Evolutionary conservation across 1,284 basidiomycete species (phyloP).

Genomic region (Ganoderma lucidum): DNA sequence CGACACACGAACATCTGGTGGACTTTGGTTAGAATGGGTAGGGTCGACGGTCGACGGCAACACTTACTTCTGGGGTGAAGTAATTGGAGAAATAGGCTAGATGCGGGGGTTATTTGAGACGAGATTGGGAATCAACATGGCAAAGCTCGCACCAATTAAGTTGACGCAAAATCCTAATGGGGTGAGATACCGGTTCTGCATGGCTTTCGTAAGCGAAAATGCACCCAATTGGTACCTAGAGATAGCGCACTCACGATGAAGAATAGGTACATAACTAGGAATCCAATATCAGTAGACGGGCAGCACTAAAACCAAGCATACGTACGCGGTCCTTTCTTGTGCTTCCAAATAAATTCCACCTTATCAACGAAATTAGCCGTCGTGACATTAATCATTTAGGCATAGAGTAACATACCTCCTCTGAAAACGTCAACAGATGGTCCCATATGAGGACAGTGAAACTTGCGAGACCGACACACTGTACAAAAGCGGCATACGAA

Average conservation of each 20-base stretch:
- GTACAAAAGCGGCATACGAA: background rate
- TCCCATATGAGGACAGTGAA: slow-evolving; percentile 58
- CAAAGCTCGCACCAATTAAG: slow-evolving; percentile 47
- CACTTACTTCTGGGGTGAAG: slow-evolving; percentile 51
- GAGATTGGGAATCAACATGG: background rate
- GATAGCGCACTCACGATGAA: slow-evolving; percentile 47
- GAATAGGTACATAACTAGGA: slow-evolving; percentile 55
- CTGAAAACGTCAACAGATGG: slow-evolving; percentile 55
- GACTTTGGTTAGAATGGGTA: background rate
- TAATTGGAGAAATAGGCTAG: slow-evolving; percentile 54
- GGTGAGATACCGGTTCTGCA: slow-evolving; percentile 58
- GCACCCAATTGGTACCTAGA: background rate
- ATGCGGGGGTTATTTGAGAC: background rate
- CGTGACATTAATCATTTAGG: background rate
- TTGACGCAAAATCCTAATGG: slow-evolving; percentile 59
- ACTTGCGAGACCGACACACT: slow-evolving; percentile 59
- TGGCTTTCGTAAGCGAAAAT: no score
- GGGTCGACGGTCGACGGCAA: background rate
- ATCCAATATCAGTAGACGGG: background rate
- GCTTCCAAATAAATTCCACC: slow-evolving; percentile 54
- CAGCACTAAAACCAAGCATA: slow-evolving; percentile 22
- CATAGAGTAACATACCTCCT: slow-evolving; percentile 43
- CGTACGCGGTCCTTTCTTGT: slow-evolving; percentile 50
- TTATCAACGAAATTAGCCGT: background rate
- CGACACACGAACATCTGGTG: background rate